phyloP scores from a whole-genome alignment of 257 asterid species.

The Gynochthodes officinalis region DNA sequence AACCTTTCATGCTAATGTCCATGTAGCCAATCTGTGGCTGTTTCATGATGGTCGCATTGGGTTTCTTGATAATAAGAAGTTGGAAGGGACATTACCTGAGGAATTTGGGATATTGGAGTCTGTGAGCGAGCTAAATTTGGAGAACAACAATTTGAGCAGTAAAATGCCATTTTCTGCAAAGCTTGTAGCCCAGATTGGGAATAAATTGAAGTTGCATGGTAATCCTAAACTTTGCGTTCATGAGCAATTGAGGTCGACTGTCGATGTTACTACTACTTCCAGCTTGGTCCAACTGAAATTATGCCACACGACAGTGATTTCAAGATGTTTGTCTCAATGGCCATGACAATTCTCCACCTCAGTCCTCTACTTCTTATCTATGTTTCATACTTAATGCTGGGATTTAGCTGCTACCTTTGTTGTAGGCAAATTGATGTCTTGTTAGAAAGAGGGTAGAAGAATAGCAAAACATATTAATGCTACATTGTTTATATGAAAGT shows the following conservation, averaged over 20 bases:
- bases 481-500: no score
- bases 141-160: slow-evolving; percentile 68
- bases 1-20: no score
- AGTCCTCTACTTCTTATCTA: no score
- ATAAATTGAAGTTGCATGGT: slow-evolving; percentile 71
- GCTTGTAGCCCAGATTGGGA: slow-evolving; percentile 51
- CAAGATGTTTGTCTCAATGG: slow-evolving; percentile 44
- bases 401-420: no score
- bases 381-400: no score
- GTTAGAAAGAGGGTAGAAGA: no score
- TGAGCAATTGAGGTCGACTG: slow-evolving; percentile 41
- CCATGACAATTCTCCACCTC: no score
- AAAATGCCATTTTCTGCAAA: slow-evolving; percentile 58
- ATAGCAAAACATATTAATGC: no score
- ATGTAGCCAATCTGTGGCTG: no score
- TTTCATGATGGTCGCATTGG: no score
- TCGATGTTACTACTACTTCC: slow-evolving; percentile 36
- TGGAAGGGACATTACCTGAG: slow-evolving; percentile 61
- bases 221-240: slow-evolving; percentile 66
- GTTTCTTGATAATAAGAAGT: slow-evolving; percentile 65
- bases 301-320: slow-evolving; percentile 34
- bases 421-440: no score
- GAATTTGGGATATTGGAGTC: slow-evolving; percentile 53
- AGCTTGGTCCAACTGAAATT: slow-evolving; percentile 42
- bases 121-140: slow-evolving; percentile 65